Conservation (phyloP, 2,329 filamentous ascomycete species). For the Sclerotiophoma versabilis region DNA sequence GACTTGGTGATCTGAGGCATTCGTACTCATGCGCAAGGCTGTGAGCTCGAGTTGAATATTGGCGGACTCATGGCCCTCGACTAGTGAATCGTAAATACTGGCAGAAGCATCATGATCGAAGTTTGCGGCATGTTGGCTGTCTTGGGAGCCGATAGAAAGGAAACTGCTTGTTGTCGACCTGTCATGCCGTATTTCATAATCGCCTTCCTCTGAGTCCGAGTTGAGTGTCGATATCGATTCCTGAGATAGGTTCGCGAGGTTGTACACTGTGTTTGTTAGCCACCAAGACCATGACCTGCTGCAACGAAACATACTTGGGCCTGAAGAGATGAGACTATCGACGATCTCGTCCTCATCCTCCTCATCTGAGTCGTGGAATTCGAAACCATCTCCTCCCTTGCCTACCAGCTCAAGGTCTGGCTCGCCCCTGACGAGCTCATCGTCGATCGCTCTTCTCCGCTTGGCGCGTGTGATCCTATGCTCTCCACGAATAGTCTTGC, state of each 20-base stretch:
- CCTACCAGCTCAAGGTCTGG: slow-evolving; percentile 64
- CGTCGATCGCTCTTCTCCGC: slow-evolving; percentile 54
- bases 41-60: slow-evolving; percentile 95
- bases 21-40: slow-evolving; percentile 86
- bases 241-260: slow-evolving; percentile 56
- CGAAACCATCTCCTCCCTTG: slow-evolving; percentile 65
- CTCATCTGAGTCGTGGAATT: slow-evolving; percentile 65
- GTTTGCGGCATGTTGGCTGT: slow-evolving; percentile 60
- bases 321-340: slow-evolving; percentile 48
- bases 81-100: slow-evolving; percentile 85
- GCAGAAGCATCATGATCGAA: slow-evolving; percentile 90
- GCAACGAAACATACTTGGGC: slow-evolving; percentile 39
- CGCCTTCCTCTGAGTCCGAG: slow-evolving; percentile 56
- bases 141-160: slow-evolving; percentile 73
- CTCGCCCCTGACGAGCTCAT: slow-evolving; percentile 45
- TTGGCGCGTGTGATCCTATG: slow-evolving; percentile 57
- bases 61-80: slow-evolving; percentile 73
- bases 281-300: not conserved
- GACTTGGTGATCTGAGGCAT: slow-evolving; percentile 88
- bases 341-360: slow-evolving; percentile 67
- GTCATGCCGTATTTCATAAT: slow-evolving; percentile 55
- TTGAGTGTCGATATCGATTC: slow-evolving; percentile 71
- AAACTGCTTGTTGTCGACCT: slow-evolving; percentile 74
- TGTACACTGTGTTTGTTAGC: slow-evolving; percentile 55
- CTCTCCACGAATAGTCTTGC: slow-evolving; percentile 55